phyloP scores from a whole-genome alignment of 768 basidiomycete genomes.

The Mrakia blollopis region DNA sequence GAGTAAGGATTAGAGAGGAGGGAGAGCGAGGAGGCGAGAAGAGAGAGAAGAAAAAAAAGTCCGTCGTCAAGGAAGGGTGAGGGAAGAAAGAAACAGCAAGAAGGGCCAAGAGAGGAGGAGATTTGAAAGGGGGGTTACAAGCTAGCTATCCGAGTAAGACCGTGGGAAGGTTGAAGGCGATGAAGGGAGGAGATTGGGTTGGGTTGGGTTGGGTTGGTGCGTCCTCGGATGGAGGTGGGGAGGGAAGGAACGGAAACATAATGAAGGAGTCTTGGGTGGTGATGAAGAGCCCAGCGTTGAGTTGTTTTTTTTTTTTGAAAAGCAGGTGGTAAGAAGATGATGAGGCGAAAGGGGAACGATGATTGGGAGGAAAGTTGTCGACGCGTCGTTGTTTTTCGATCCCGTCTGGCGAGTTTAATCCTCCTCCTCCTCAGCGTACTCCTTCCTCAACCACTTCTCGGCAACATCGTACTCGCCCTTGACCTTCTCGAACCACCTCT shows the following conservation, averaged over 20 bases:
- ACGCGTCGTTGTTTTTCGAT: not conserved
- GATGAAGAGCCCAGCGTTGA: not conserved
- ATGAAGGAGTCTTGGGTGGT: not conserved
- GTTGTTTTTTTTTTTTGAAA: not conserved
- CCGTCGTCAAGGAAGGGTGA: no score
- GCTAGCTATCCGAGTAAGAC: not conserved
- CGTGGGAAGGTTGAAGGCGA: not conserved
- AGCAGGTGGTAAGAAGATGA: not conserved
- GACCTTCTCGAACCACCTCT: slow-evolving; percentile 28
- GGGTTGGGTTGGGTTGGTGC: no score
- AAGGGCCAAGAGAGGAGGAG: not conserved
- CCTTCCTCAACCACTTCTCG: slow-evolving; percentile 30
- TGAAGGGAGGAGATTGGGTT: not conserved
- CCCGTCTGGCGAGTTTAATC: not conserved
- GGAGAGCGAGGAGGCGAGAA: not conserved
- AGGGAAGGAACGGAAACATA: not conserved
- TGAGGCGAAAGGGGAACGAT: not conserved
- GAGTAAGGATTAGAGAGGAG: not conserved
- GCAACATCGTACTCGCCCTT: slow-evolving; percentile 29
- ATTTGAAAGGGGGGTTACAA: not conserved
- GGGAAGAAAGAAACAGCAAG: not conserved
- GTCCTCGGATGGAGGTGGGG: not conserved
- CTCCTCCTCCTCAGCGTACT: slow-evolving; percentile 31
- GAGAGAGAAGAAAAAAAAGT: not conserved
- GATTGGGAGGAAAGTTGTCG: not conserved